Base-by-base conservation (phyloP, 257 asterid species). In the Solanum medicagineum region DNA sequence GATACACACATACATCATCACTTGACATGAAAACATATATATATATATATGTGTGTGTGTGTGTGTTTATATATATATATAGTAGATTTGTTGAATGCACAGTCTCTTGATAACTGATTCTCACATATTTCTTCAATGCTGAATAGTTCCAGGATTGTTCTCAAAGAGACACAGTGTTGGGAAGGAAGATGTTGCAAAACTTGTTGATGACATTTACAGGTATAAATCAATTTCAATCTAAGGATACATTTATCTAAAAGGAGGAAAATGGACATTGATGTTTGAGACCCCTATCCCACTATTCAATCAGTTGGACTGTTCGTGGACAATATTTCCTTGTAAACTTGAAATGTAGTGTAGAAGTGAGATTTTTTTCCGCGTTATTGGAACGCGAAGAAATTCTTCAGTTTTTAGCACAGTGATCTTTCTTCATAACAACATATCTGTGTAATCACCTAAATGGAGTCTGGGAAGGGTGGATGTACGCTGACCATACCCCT, bases 121-220 rank as follows among this genome's bases (percentile, higher is more conserved):
- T 79, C 49, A 16, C 66, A 79, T 79, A 51, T 3, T 16, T 51
- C 24, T 15, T 53, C n/a, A 49, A 20, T 79, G 49, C 49, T 88
- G 56, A 14, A 66, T 92, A 93, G 93, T 92, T 92, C 91, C 98
- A 87, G 99, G 96, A 86, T 83, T 88, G 75, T 90, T 93, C 94
- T 90, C 96, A 68, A 97, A 92, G 93, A 97, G 92, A 91, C 89
- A 90, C 89, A 91, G 91, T 80, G 92, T 92, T 86, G 91, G 93
- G 73, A 95, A 91, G 92, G 94, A 93, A 82, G 95, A 90, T 80
- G 97, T 94, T 82, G 98, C 97, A 10, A 95, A 94, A 91, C 90
- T 95, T 54, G 91, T 97, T 24, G 97, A 94, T 88, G 99, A 97
- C 87, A 97, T 93, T 86, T 93, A 94, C 93, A 93, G 98, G 99